A percentile compares a stretch with the other conserved stretches of the same genome.
Conservation (phyloP, 306 rosid genomes). For the Ziziphus jujuba region DNA sequence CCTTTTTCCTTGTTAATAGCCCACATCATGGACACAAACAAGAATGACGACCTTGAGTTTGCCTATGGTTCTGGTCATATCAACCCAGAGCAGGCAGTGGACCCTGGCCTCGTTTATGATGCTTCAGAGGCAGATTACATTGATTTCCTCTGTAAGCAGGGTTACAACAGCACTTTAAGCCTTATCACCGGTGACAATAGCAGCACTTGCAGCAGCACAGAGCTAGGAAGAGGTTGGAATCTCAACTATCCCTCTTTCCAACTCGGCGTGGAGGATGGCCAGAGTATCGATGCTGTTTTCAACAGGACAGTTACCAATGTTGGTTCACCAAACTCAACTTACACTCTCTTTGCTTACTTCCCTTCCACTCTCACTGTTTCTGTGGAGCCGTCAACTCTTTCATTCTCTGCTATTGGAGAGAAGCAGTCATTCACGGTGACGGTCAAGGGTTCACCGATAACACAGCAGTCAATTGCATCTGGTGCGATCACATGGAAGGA, state of each 20-base stretch:
- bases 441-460: conserved; percentile 11
- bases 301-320: conserved; percentile 32
- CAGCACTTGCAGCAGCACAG: conserved; percentile 17
- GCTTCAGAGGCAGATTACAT: conserved; percentile 12
- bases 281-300: conserved; percentile 8
- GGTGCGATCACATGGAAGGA: conserved; percentile 21
- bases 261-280: conserved; percentile 28
- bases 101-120: conserved; percentile 29
- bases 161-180: conserved; percentile 29
- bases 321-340: conserved; percentile 29
- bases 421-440: conserved; percentile 13
- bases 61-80: conserved; percentile 38
- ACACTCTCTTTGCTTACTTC: not conserved
- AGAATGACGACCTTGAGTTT: conserved; percentile 30
- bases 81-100: conserved; percentile 17
- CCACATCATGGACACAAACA: conserved; percentile 22
- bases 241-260: conserved; percentile 38
- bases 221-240: conserved; percentile 30
- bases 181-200: conserved; percentile 28
- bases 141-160: conserved; percentile 31
- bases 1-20: conserved; percentile 13
- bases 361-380: not conserved
- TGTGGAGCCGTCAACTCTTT: conserved; percentile 8
- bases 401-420: conserved; percentile 23
- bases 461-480: conserved; percentile 20